Conservation (phyloP, 306 rosid genomes). For the Senna tora region DNA sequence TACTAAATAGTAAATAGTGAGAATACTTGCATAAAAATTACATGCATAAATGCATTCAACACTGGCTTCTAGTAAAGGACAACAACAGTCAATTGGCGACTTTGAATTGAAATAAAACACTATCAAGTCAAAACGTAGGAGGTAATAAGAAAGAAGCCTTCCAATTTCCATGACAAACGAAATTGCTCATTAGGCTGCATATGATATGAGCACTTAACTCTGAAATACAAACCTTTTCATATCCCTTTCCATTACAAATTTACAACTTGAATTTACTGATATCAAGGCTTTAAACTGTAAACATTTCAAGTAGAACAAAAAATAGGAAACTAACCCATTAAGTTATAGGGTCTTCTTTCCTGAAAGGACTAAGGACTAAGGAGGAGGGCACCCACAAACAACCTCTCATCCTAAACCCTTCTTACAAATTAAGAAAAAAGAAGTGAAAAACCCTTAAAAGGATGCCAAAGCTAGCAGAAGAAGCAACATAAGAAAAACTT, state of each 20-base stretch:
- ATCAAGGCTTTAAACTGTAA: constrained; percentile 33
- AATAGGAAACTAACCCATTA: constrained; percentile 39
- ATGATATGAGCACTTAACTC: constrained; percentile 2
- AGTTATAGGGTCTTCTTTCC: constrained; percentile 36
- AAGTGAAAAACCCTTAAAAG: constrained; percentile 21
- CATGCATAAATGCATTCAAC: too few species aligned
- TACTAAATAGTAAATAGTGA: too few species aligned
- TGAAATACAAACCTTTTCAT: constrained; percentile 32
- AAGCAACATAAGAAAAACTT: constrained; percentile 31
- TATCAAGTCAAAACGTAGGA: too few species aligned
- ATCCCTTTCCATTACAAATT: constrained; percentile 26
- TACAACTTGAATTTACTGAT: constrained; percentile 40
- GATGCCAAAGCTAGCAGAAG: constrained; percentile 22
- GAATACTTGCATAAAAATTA: too few species aligned
- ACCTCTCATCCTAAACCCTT: constrained; percentile 91
- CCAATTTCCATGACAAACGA: not conserved
- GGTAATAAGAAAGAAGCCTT: not conserved
- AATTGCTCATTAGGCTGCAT: not conserved
- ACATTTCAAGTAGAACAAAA: not conserved
- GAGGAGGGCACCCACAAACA: constrained; percentile 87
- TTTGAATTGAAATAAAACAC: too few species aligned
- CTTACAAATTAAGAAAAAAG: too few species aligned
- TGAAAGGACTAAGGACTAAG: constrained; percentile 51
- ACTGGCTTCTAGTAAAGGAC: too few species aligned
- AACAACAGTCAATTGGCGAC: too few species aligned